These are phyloP conservation scores for Litsea cubeba DNA, from an alignment of 164 flowering plant genomes.

Conservation along the genomic window DNA sequence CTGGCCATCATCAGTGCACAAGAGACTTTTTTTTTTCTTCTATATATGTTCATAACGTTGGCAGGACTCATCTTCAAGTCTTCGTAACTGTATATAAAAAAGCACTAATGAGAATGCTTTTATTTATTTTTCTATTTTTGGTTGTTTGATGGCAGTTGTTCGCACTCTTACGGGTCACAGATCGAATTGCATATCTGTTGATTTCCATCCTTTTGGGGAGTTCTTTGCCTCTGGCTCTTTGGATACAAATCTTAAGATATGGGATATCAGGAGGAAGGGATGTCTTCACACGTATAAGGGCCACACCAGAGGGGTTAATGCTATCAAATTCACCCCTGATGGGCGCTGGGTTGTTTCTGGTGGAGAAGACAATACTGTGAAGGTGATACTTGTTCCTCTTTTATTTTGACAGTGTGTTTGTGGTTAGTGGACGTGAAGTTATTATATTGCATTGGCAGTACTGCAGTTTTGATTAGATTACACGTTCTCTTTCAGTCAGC, in stretches of 20 bases:
- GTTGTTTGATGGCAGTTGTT: conserved; percentile 51
- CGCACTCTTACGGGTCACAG: conserved; percentile 95
- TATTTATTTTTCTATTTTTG: too few species aligned
- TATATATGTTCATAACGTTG: too few species aligned
- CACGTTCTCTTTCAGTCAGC: too few species aligned
- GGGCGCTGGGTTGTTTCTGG: conserved; percentile 99
- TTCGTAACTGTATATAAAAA: too few species aligned
- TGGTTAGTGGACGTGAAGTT: too few species aligned
- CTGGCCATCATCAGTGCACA: too few species aligned
- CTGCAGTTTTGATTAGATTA: too few species aligned
- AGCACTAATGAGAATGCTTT: too few species aligned
- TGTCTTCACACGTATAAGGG: conserved; percentile 98
- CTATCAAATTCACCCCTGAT: conserved; percentile 95
- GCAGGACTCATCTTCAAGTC: too few species aligned
- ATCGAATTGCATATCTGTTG: conserved; percentile 92
- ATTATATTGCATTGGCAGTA: too few species aligned
- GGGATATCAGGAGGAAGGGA: conserved; percentile 96
- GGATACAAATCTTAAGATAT: conserved; percentile 95
- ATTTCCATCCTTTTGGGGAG: conserved; percentile 98
- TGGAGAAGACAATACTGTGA: conserved; percentile 89
- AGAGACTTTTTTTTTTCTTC: too few species aligned
- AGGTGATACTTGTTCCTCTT: conserved; percentile 41
- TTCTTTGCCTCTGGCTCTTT: conserved; percentile 98
- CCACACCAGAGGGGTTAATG: conserved; percentile 91
- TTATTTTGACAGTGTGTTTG: not conserved